Evolutionary conservation across 202 grass and related monocot species (phyloP), one percentile per base, ranked within the genome.

Genomic region (Saccharum hybrid): DNA sequence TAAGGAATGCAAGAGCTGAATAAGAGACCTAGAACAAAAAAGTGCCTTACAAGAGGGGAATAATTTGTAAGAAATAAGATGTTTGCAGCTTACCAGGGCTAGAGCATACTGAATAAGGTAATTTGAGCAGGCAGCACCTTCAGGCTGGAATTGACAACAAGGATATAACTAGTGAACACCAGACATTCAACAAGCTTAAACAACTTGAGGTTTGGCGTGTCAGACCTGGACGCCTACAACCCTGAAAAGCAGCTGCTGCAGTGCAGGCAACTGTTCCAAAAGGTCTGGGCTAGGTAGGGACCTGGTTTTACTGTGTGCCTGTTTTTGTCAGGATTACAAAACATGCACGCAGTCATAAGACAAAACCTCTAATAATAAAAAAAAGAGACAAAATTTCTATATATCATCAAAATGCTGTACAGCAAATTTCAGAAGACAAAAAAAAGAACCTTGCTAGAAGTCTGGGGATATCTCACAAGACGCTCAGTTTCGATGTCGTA

Each of bases 401-500:
- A 26, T 0, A 68, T 62, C 4, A 38, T 38, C 0, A 12, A 48
- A 21, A 70, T 62, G 14, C 22, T 11, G 19, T 56, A 23, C 21
- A 60, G 7, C 9, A 67, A 70, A 54, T 40, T 30, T 30, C 42
- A 78, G 13, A 75, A 8, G 66, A 63, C 31, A 73, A 72, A 40
- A n/a, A 8, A 40, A 1, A 14, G 54, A 34, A 92, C 96, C 89
- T 91, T 94, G 71, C 61, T 39, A 43, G 85, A 64, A 74, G 86
- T 68, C 75, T 88, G 83, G 42, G 91, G 83, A 56, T 89, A 92
- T 81, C 71, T 95, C 78, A 86, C 65, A 13, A 92, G 23, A 71
- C 89, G 89, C 86, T 98, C 96, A 10, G 89, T 88, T 85, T 96
- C 93, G 48, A 98, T 90, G 78, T 98, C 96, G 62, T 92, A 98